A percentile compares a stretch with the other conserved stretches of the same genome.
phyloP scores from a whole-genome alignment of 441 rosid genomes.

The Syzygium malaccense region DNA sequence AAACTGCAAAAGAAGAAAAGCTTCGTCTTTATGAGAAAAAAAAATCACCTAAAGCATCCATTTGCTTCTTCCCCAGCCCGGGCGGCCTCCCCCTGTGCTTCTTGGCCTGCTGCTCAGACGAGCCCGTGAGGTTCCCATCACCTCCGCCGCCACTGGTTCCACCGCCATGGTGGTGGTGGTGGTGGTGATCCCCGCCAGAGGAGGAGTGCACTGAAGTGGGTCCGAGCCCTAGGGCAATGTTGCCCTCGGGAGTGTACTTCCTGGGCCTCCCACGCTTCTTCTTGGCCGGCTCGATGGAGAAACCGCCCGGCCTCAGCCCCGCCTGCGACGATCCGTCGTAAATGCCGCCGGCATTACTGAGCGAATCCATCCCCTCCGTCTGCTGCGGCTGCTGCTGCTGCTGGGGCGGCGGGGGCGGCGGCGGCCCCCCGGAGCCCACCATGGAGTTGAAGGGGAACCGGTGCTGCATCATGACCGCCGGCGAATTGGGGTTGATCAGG shows the following conservation, averaged over 20 bases:
- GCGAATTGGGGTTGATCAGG: not conserved
- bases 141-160: conserved; percentile 18
- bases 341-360: conserved; percentile 10
- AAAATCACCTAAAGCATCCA: conserved; percentile 68
- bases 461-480: conserved; percentile 6
- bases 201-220: conserved; percentile 47
- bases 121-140: conserved; percentile 25
- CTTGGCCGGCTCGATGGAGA: conserved; percentile 57
- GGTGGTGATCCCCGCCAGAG: conserved; percentile 15
- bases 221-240: conserved; percentile 75
- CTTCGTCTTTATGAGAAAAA: not conserved
- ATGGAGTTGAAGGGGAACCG: conserved; percentile 29
- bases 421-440: conserved; percentile 23
- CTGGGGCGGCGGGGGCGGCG: conserved; percentile 7
- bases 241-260: conserved; percentile 79
- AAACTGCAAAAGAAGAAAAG: not conserved
- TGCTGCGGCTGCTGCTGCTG: not conserved
- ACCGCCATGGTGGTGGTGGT: conserved; percentile 7
- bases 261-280: conserved; percentile 93
- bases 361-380: conserved; percentile 16
- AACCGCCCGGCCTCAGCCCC: conserved; percentile 23
- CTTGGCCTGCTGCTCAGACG: conserved; percentile 53
- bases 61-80: conserved; percentile 82
- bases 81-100: conserved; percentile 88
- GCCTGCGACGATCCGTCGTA: conserved; percentile 68